Base-by-base conservation (phyloP, 116 monocot genomes). In the Phalaenopsis hybrid region DNA sequence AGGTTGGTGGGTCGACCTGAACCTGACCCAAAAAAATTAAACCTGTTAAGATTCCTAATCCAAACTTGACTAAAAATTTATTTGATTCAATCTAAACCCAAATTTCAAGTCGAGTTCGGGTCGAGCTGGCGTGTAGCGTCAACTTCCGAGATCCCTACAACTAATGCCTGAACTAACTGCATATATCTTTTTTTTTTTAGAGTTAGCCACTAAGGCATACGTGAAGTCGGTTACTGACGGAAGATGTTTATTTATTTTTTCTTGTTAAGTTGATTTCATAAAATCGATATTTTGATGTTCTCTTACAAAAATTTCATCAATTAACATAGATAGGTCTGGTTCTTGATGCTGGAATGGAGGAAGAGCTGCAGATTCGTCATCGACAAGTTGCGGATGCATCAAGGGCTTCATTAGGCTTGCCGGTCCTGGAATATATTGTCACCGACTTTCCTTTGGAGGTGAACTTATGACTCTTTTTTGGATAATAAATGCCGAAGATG, bases 341-440 rank as follows among this genome's bases (percentile, higher is more conserved):
- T 79, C 86, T 96, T 83, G 96, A 96, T 94, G 88, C 91, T 82
- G 96, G 92, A 80, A 96, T 96, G 57, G 96, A 96, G 81, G 91
- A 89, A 75, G 92, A 94, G 44, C 88, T 96, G 23, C 86, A 81
- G 63, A 68, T 87, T 82, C 86, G 96, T 28, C 96, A 96, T 88
- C 87, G 94, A 78, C 96, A 96, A 76, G 96, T 92, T 83, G 92
- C 91, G 45, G 94, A 96, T 88, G 96, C 96, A 8, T 74, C 91
- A 63, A 88, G 94, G 34, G 96, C 96, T 76, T 94, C 96, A 16
- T 82, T 96, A 74, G 96, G 96, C 8, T 80, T 94, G 81, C 92
- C 92, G 11, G 51, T 96, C 8, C 67, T 91, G 58, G 96, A 94
- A 74, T 96, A 91, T 79, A 88, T 85, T 75, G 80, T 94, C 78